Percentiles rank a stretch among this genome's conserved stretches.
Conservation (phyloP, 1,139 yeast species). For the Pichia sp. region DNA sequence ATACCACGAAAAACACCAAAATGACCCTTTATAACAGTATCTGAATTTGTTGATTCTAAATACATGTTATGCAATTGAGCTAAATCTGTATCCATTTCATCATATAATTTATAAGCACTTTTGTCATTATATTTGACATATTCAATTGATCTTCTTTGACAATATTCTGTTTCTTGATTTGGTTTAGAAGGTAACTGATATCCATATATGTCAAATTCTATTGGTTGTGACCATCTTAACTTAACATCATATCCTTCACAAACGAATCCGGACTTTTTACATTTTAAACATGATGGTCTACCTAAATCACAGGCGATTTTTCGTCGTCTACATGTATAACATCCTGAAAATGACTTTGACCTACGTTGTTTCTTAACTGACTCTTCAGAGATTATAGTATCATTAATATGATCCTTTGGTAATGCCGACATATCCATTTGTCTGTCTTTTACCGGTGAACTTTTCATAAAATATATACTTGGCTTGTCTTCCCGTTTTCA, state of each 20-base stretch:
- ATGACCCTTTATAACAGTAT: conserved; percentile 64
- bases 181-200: conserved; percentile 29
- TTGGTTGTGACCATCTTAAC: conserved; percentile 58
- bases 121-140: conserved; percentile 64
- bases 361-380: conserved; percentile 18
- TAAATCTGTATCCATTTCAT: conserved; percentile 74
- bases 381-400: not conserved
- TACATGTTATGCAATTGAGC: conserved; percentile 51
- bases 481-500: too few species aligned
- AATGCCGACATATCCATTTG: not conserved
- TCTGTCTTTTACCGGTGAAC: not conserved
- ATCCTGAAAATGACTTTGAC: conserved; percentile 39
- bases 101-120: conserved; percentile 61
- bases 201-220: conserved; percentile 30
- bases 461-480: too few species aligned
- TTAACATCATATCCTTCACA: conserved; percentile 84
- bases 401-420: too few species aligned
- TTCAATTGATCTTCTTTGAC: conserved; percentile 68
- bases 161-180: conserved; percentile 38
- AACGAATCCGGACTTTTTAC: conserved; percentile 47
- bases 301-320: conserved; percentile 55
- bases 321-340: conserved; percentile 57
- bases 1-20: conserved; percentile 69
- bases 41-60: conserved; percentile 34
- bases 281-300: conserved; percentile 47